Evolutionary conservation across 2,329 filamentous ascomycete species (phyloP), one percentile per base, ranked within the genome.

Genomic region (Diaporthe destruens): DNA sequence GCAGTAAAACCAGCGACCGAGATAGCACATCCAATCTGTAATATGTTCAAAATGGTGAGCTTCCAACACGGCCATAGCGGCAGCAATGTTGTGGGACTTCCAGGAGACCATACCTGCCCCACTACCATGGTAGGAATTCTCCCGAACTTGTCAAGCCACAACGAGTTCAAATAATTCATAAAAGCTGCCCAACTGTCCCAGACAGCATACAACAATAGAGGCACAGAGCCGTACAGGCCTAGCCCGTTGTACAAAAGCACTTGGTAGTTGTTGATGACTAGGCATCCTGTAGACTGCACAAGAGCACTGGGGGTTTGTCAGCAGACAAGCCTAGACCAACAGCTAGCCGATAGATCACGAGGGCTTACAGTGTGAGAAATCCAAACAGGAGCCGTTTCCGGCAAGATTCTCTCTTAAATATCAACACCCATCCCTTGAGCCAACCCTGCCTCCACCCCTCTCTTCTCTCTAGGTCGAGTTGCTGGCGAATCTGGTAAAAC

Each of bases 121-220:
- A 44, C 25, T 2, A 59, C 56, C 56, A 59, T 59, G 14, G 56
- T 59, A 29, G 36, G 25, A 20, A 70, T 29, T 11, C 67, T 34
- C 16, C 67, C 67, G 44, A 70, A 55, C 9, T 49, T 70, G 54
- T 59, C 67, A 23, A 70, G 49, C 53, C 53, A 70, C 16, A 70
- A 29, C 3, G 67, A 55, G 49, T 55, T 55, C 23, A 55, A 61
- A 42, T 56, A 73, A 32, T 73, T 73, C 53, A 71, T 54, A 53
- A 73, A 72, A 2, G 69, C 68, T 2, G 69, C 72, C 72, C 72
- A 73, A 32, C 42, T 57, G 51, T 65, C 71, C 53, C 66, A 73
- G 57, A 68, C 42, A 18, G 56, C 72, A 32, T 73, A 73, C 6
- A 73, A 29, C 4, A 73, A 39, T 1, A 73, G 69, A 18, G 72